Conservation (phyloP, 352 stramenopile genomes). For the Phytophthora europaea region DNA sequence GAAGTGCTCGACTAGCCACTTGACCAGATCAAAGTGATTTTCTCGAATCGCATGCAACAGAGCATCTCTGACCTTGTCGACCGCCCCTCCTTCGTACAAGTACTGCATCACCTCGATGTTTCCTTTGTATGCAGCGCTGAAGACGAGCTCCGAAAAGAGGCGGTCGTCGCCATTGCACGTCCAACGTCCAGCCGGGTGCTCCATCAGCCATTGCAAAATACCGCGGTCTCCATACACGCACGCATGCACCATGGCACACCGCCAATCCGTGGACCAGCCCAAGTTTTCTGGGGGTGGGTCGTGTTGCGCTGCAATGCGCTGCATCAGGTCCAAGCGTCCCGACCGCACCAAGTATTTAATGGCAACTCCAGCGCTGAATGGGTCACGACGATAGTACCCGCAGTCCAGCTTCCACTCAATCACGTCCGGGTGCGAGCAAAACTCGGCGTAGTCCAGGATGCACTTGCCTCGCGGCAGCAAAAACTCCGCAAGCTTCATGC, state of each 20-base stretch:
- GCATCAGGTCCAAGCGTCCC: constrained; percentile 25
- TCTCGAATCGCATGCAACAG: constrained; percentile 18
- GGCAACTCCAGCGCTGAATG: constrained; percentile 15
- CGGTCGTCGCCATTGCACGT: constrained; percentile 16
- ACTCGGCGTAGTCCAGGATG: constrained; percentile 21
- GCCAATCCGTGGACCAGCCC: constrained; percentile 16
- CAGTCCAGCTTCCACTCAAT: constrained; percentile 30
- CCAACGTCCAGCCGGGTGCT: constrained; percentile 23
- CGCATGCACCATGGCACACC: constrained; percentile 26
- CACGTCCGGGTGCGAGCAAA: constrained; percentile 20
- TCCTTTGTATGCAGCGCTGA: constrained; percentile 15
- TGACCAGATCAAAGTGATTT: constrained; percentile 16
- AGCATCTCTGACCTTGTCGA: constrained; percentile 21
- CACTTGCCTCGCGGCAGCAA: constrained; percentile 25
- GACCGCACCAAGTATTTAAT: constrained; percentile 23
- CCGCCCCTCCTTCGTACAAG: constrained; percentile 12
- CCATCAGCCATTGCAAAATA: constrained; percentile 30
- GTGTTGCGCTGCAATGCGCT: constrained; percentile 18
- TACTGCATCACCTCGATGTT: constrained; percentile 21
- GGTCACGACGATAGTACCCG: constrained; percentile 13
- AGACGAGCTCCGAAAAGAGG: constrained; percentile 24
- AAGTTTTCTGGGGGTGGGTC: constrained; percentile 8
- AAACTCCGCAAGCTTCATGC: constrained; percentile 13
- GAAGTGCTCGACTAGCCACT: constrained; percentile 29
- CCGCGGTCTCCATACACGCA: constrained; percentile 13